These are phyloP conservation scores for Tulasnella sp. DNA, from an alignment of 768 basidiomycete species.

Conservation along the genomic window DNA sequence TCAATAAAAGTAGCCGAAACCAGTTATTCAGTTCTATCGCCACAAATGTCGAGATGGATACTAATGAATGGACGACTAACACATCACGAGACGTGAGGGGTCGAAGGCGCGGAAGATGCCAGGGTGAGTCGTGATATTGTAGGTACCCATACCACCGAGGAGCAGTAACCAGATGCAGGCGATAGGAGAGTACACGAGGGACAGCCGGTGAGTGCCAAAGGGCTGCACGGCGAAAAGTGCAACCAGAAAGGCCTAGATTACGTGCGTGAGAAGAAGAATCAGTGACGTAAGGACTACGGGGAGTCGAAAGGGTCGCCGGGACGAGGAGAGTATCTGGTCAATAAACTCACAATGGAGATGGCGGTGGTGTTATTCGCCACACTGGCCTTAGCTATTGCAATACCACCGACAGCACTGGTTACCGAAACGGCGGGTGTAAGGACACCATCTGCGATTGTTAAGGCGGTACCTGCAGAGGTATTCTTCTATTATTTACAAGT, in stretches of 20 bases:
- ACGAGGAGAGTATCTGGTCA: too few species aligned
- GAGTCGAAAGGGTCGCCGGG: not conserved
- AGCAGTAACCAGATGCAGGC: slow-evolving; percentile 47
- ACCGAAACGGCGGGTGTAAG: slow-evolving; percentile 61
- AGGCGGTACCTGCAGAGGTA: slow-evolving; percentile 32
- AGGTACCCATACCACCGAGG: slow-evolving; percentile 41
- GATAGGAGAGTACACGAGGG: slow-evolving; percentile 45
- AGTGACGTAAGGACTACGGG: not conserved
- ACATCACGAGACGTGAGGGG: slow-evolving; percentile 51
- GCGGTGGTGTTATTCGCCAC: slow-evolving; percentile 38
- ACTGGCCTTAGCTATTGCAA: slow-evolving; percentile 45
- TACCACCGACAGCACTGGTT: slow-evolving; percentile 56
- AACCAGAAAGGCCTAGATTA: slow-evolving; percentile 41
- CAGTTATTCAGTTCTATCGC: not conserved
- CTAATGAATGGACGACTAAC: slow-evolving; percentile 29
- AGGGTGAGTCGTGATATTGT: slow-evolving; percentile 43
- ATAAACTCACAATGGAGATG: slow-evolving; percentile 43
- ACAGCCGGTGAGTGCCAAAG: slow-evolving; percentile 46
- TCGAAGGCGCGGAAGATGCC: slow-evolving; percentile 57
- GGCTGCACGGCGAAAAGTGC: slow-evolving; percentile 48
- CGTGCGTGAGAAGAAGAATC: not conserved
- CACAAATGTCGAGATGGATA: too few species aligned
- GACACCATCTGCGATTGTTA: slow-evolving; percentile 58
- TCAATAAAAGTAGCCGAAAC: not conserved
- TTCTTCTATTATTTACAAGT: too few species aligned